phyloP scores from a whole-genome alignment of 2,329 filamentous ascomycete genomes.

The Talaromyces atroroseus region DNA sequence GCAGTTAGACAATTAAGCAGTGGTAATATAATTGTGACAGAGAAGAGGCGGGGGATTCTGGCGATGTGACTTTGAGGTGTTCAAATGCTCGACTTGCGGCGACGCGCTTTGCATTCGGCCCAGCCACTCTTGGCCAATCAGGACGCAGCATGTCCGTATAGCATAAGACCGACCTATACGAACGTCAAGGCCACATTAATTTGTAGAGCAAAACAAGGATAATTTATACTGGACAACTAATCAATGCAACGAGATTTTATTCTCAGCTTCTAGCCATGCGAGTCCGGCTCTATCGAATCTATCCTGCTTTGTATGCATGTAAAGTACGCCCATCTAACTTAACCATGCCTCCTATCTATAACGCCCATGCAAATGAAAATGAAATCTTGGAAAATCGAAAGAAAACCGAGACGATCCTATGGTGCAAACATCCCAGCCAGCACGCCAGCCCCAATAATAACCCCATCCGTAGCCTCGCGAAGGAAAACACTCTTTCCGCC shows the following conservation, averaged over 20 bases:
- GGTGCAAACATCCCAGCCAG: conserved; percentile 38
- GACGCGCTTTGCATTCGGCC: background rate
- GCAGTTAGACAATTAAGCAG: background rate
- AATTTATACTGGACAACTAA: no score
- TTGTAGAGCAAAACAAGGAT: no score
- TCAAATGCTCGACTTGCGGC: conserved; percentile 14
- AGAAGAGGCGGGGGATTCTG: background rate
- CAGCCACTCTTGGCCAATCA: background rate
- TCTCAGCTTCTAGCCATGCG: no score
- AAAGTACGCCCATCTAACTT: background rate
- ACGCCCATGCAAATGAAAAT: no score
- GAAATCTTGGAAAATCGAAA: no score
- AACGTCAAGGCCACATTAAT: no score
- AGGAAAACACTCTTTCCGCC: conserved; percentile 42
- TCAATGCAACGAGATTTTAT: no score
- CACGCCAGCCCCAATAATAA: conserved; percentile 47
- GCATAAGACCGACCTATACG: no score
- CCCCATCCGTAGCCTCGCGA: conserved; percentile 44
- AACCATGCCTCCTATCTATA: no score
- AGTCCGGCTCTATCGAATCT: background rate
- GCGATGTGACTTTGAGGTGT: background rate
- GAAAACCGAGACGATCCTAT: background rate
- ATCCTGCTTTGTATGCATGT: background rate
- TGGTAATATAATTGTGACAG: background rate
- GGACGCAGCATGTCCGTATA: background rate